These are phyloP conservation scores for Psidium guajava DNA, from an alignment of 345 rosid species.

Conservation along the genomic window DNA sequence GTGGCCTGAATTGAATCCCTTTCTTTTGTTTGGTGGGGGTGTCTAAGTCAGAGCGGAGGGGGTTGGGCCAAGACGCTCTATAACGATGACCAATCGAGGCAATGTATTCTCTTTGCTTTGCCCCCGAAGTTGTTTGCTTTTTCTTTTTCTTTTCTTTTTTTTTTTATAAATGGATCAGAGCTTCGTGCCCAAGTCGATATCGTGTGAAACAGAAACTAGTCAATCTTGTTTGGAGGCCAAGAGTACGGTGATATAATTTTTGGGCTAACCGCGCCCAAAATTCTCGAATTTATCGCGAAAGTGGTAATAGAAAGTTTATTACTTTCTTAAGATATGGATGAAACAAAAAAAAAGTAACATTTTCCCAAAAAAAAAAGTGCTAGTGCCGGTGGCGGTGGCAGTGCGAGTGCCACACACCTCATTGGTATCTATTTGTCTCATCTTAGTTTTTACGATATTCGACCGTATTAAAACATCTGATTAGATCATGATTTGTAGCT, in stretches of 20 bases:
- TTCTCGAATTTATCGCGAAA: fast-evolving
- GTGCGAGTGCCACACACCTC: too few relatives aligned
- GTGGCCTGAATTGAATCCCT: background rate
- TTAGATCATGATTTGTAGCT: too few relatives aligned
- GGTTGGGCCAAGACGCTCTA: background rate
- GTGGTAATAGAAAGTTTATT: too few relatives aligned
- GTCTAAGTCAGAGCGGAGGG: background rate
- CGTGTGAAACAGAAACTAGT: background rate
- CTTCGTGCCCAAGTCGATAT: background rate
- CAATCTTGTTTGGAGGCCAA: background rate
- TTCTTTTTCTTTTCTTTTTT: too few relatives aligned
- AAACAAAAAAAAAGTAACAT: background rate
- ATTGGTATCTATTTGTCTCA: too few relatives aligned
- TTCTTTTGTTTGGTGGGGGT: background rate
- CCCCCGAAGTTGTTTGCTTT: background rate
- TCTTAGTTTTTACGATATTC: too few relatives aligned
- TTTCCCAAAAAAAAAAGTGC: background rate
- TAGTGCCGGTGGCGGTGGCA: too few relatives aligned
- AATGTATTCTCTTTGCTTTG: background rate
- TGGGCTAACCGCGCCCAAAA: background rate
- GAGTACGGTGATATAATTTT: background rate
- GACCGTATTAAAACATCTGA: too few relatives aligned
- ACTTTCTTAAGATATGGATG: too few relatives aligned
- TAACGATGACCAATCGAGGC: background rate
- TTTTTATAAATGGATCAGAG: background rate